Percentiles rank a stretch among this genome's conserved stretches.
Evolutionary conservation across 1,284 basidiomycete genomes (phyloP).

Genomic region (Trichosporon sp.): DNA sequence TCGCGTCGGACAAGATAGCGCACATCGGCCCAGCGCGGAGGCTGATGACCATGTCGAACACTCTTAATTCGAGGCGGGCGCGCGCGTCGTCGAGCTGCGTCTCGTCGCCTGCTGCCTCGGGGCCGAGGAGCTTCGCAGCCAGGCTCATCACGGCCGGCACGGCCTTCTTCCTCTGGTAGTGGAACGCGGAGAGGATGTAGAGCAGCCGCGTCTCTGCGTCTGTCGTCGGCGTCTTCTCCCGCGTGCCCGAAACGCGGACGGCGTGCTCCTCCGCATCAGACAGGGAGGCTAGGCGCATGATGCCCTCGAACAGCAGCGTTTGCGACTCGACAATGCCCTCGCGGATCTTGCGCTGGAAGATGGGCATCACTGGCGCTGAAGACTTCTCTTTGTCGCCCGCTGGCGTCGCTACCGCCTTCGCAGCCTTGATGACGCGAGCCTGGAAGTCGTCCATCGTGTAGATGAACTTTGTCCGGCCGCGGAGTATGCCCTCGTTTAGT

Average conservation of each 20-base stretch:
- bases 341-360: constrained; percentile 61
- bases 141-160: constrained; percentile 77
- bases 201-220: constrained; percentile 76
- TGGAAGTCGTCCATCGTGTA: constrained; percentile 76
- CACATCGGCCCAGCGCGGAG: constrained; percentile 66
- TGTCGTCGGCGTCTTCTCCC: constrained; percentile 1
- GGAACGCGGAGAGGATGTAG: constrained; percentile 84
- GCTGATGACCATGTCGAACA: constrained; percentile 81
- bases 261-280: neutral
- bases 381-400: neutral
- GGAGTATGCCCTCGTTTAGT: constrained; percentile 36
- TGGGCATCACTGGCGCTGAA: constrained; percentile 30
- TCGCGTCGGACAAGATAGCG: constrained; percentile 60
- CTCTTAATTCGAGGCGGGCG: constrained; percentile 72
- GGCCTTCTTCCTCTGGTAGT: constrained; percentile 62
- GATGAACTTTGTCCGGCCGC: constrained; percentile 55
- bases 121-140: constrained; percentile 69
- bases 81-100: constrained; percentile 62
- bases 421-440: constrained; percentile 67
- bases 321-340: constrained; percentile 82
- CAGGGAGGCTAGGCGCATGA: constrained; percentile 64
- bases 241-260: neutral
- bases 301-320: constrained; percentile 83
- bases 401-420: constrained; percentile 51
- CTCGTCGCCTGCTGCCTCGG: constrained; percentile 71